phyloP scores from a whole-genome alignment of 257 asterid species.

The Jacaranda mimosifolia region DNA sequence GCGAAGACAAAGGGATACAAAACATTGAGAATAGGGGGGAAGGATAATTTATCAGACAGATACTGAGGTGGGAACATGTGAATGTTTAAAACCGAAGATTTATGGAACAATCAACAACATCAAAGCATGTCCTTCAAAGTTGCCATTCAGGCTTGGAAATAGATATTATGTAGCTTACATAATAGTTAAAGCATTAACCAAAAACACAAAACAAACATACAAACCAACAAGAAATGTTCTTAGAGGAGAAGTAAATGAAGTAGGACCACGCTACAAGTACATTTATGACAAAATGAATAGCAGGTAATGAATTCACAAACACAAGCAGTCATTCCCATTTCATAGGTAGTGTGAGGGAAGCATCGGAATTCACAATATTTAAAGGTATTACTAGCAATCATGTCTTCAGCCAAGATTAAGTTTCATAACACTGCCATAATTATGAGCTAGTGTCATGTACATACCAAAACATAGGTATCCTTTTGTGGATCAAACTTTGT shows the following conservation, averaged over 20 bases:
- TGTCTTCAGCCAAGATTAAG: slow-evolving; percentile 22
- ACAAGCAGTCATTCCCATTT: slow-evolving; percentile 15
- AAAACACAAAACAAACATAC: not conserved
- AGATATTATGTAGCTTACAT: too few relatives aligned
- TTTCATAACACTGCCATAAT: not conserved
- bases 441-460: slow-evolving; percentile 34
- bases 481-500: slow-evolving; percentile 78
- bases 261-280: not conserved
- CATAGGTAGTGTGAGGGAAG: slow-evolving; percentile 16
- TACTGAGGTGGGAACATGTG: too few relatives aligned
- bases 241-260: not conserved
- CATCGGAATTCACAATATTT: slow-evolving; percentile 3
- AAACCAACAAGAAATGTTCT: not conserved
- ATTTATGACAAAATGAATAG: not conserved
- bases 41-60: too few relatives aligned
- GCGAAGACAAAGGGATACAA: too few relatives aligned
- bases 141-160: too few relatives aligned
- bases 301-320: not conserved
- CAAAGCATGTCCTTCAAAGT: too few relatives aligned
- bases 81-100: too few relatives aligned
- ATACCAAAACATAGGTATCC: slow-evolving; percentile 90
- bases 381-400: not conserved
- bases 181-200: too few relatives aligned
- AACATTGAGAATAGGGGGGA: too few relatives aligned
- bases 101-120: too few relatives aligned